Conservation (phyloP, 805 yeast species). For the Ogataea corticis region DNA sequence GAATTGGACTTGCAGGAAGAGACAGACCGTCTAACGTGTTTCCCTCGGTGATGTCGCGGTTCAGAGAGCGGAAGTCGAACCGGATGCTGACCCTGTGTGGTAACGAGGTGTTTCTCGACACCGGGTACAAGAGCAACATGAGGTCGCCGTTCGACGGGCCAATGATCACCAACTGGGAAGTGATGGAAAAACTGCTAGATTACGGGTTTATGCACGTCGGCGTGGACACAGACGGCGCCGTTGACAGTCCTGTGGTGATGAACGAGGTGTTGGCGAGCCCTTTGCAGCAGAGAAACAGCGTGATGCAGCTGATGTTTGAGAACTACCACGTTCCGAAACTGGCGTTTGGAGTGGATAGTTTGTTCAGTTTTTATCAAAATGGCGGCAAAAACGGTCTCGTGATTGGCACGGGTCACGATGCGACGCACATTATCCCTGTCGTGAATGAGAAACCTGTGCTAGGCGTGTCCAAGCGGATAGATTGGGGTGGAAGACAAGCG, state of each 20-base stretch:
- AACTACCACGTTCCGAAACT: slow-evolving; percentile 73
- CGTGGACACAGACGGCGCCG: slow-evolving; percentile 51
- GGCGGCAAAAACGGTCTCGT: slow-evolving; percentile 67
- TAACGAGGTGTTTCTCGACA: slow-evolving; percentile 74
- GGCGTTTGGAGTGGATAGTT: slow-evolving; percentile 78
- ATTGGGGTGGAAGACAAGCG: slow-evolving; percentile 87
- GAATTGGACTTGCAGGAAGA: slow-evolving; percentile 57
- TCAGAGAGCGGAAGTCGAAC: slow-evolving; percentile 72
- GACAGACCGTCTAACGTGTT: slow-evolving; percentile 59
- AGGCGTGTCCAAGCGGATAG: slow-evolving; percentile 72
- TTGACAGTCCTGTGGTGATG: slow-evolving; percentile 78
- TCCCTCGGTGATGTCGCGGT: slow-evolving; percentile 68
- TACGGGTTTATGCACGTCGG: slow-evolving; percentile 80
- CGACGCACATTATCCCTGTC: slow-evolving; percentile 82
- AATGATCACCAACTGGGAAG: slow-evolving; percentile 89
- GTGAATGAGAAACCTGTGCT: slow-evolving; percentile 65
- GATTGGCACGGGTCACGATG: slow-evolving; percentile 78
- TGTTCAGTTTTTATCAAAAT: slow-evolving; percentile 75
- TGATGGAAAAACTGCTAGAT: slow-evolving; percentile 78
- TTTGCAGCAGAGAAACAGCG: slow-evolving; percentile 62
- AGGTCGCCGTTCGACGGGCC: slow-evolving; percentile 87
- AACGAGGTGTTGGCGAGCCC: slow-evolving; percentile 78
- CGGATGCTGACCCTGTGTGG: slow-evolving; percentile 74
- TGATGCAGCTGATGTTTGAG: slow-evolving; percentile 86
- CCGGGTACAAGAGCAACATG: slow-evolving; percentile 63